A percentile compares a stretch with the other conserved stretches of the same genome.
These are phyloP conservation scores for Platanthera guangdongensis DNA, from an alignment of 106 monocot genomes.

Conservation along the genomic window DNA sequence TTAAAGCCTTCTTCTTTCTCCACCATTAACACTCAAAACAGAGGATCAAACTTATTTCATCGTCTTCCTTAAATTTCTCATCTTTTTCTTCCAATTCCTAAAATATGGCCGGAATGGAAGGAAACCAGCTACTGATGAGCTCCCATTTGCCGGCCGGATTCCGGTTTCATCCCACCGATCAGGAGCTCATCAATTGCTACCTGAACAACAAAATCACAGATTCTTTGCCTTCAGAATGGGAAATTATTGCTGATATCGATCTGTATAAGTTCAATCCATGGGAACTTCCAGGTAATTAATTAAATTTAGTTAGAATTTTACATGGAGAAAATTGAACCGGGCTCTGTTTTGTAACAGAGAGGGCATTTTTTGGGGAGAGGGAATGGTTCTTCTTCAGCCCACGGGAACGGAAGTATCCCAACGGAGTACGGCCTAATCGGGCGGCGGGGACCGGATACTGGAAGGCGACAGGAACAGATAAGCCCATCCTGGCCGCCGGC, in stretches of 20 bases:
- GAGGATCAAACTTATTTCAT: too few relatives aligned
- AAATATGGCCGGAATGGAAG: background rate
- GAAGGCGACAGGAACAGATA: too few relatives aligned
- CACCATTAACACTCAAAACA: too few relatives aligned
- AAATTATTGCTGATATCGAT: conserved; percentile 20
- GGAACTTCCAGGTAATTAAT: conserved; percentile 26
- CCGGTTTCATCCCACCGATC: conserved; percentile 29
- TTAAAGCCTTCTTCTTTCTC: too few relatives aligned
- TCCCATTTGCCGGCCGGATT: conserved; percentile 22
- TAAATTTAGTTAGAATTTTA: background rate
- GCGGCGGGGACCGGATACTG: too few relatives aligned
- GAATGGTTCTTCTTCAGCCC: conserved; percentile 8
- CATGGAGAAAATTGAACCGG: background rate
- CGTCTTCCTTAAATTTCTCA: conserved; percentile 19
- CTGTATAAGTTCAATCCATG: conserved; percentile 33
- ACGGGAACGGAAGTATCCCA: background rate
- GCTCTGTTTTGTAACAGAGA: background rate
- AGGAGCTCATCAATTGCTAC: conserved; percentile 27
- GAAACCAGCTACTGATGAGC: background rate
- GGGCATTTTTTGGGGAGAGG: background rate
- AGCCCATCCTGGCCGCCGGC: too few relatives aligned
- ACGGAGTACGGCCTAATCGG: too few relatives aligned
- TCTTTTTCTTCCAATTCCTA: conserved; percentile 3
- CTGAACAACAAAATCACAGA: conserved; percentile 18
- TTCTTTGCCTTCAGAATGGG: background rate